These are phyloP conservation scores for Leersia perrieri DNA, from an alignment of 176 grass and related monocot genomes.

Conservation along the genomic window DNA sequence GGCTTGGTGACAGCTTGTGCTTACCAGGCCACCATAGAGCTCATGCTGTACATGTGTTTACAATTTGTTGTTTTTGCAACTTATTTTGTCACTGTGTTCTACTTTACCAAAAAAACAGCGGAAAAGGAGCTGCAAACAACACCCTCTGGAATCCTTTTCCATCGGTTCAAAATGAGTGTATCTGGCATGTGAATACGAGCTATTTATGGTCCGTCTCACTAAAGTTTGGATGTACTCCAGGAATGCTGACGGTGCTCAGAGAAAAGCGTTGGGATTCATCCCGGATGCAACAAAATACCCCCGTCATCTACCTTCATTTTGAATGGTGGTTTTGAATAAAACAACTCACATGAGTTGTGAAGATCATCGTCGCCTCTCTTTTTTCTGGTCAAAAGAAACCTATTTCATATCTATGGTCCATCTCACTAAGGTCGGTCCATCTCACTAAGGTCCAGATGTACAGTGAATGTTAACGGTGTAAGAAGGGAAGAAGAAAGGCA, in stretches of 20 bases:
- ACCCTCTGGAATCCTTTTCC: not conserved
- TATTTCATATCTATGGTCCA: no score
- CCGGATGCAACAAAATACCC: not conserved
- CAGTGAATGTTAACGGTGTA: no score
- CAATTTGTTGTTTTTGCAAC: constrained; percentile 17
- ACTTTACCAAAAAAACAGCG: not conserved
- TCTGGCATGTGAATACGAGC: not conserved
- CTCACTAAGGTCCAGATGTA: no score
- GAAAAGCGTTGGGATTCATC: not conserved
- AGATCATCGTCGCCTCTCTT: not conserved
- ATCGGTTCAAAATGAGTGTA: not conserved
- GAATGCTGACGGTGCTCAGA: not conserved
- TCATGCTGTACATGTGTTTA: not conserved
- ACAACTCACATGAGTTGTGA: not conserved
- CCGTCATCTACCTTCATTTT: not conserved
- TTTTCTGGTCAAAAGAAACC: not conserved
- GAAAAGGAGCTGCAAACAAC: not conserved
- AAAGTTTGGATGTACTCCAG: not conserved
- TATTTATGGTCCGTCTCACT: not conserved
- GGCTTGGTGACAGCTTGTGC: not conserved
- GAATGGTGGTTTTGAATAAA: no score
- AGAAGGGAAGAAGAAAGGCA: no score
- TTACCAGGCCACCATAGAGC: not conserved
- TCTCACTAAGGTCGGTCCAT: no score
- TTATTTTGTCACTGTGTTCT: not conserved